phyloP scores from a whole-genome alignment of 495 filamentous ascomycete genomes.

The Hyaloscypha variabilis region DNA sequence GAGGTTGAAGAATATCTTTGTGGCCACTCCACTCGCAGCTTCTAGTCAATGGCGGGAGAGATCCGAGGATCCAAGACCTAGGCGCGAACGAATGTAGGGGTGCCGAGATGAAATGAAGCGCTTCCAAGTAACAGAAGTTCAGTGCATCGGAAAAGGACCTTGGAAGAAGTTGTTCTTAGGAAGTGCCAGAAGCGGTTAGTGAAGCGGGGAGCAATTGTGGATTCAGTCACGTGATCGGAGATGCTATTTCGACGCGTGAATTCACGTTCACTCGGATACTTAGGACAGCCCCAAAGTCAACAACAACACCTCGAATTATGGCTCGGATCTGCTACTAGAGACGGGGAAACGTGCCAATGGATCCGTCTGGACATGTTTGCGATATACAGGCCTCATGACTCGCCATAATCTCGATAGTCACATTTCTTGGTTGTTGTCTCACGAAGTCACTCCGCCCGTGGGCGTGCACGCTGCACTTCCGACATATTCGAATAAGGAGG shows the following conservation, averaged over 20 bases:
- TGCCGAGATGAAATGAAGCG: neutral
- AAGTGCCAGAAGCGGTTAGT: neutral
- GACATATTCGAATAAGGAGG: neutral
- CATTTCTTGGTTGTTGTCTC: constrained; percentile 59
- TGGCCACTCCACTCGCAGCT: too few species aligned
- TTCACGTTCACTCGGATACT: neutral
- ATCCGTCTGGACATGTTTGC: constrained; percentile 9
- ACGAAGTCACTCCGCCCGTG: constrained; percentile 37
- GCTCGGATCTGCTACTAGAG: neutral
- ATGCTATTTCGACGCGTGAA: too few species aligned
- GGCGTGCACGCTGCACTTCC: constrained; percentile 12
- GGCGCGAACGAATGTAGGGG: too few species aligned
- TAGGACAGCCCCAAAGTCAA: neutral
- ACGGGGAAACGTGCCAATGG: constrained; percentile 28
- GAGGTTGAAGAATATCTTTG: too few species aligned
- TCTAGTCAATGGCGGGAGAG: too few species aligned
- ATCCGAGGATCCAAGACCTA: too few species aligned
- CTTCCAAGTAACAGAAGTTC: neutral
- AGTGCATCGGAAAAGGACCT: neutral
- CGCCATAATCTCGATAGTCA: constrained; percentile 62
- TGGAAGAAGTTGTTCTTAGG: neutral
- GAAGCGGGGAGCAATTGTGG: neutral
- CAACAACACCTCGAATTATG: constrained; percentile 4
- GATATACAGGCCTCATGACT: constrained; percentile 55
- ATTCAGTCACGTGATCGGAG: neutral